Evolutionary conservation across 2,329 filamentous ascomycete genomes (phyloP).

Genomic region (Sporothrix sp.): DNA sequence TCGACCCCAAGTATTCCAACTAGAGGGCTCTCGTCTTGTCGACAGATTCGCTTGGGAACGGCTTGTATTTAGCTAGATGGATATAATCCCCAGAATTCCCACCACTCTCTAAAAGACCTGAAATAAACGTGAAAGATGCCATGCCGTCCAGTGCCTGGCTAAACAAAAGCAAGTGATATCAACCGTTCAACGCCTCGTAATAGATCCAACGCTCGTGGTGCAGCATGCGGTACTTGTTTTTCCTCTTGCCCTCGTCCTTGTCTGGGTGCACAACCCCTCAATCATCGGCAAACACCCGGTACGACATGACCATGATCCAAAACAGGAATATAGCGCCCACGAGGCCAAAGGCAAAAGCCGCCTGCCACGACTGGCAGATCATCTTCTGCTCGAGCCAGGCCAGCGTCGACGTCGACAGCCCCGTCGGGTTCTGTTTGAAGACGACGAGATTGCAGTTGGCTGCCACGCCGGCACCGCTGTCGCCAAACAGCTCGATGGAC

Average conservation of each 20-base stretch:
- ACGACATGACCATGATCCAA: constrained; percentile 61
- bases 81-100: too few species aligned
- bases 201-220: background rate
- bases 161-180: background rate
- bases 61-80: too few species aligned
- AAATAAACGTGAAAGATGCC: background rate
- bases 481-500: constrained; percentile 54
- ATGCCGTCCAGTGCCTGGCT: background rate
- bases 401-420: constrained; percentile 44
- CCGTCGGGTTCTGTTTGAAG: constrained; percentile 39
- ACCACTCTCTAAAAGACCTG: too few species aligned
- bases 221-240: too few species aligned
- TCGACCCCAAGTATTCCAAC: constrained; percentile 26
- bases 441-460: constrained; percentile 50
- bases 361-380: constrained; percentile 57
- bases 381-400: constrained; percentile 55
- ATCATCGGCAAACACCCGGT: constrained; percentile 47
- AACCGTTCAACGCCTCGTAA: background rate
- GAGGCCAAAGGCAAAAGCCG: constrained; percentile 53
- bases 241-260: too few species aligned
- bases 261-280: too few species aligned
- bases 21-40: background rate
- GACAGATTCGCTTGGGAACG: too few species aligned
- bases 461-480: constrained; percentile 43
- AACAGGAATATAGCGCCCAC: constrained; percentile 50